Base-by-base conservation (phyloP, 2,329 filamentous ascomycete species). In the Penicillium olsonii region DNA sequence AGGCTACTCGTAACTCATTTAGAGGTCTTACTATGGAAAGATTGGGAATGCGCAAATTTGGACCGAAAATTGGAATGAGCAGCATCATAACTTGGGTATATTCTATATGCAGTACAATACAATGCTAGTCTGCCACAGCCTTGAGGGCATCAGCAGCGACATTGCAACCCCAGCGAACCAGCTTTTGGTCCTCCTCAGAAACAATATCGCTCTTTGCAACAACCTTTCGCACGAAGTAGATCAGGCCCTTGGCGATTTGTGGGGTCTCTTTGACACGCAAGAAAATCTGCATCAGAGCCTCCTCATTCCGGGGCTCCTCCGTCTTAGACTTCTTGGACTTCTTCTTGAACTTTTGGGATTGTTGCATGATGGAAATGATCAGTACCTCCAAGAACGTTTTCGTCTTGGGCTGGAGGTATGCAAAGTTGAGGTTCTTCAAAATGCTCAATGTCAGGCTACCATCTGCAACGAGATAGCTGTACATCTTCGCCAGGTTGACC, bases 311-410 rank as follows among this genome's bases (percentile, higher is more conserved):
- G 2, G 68, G 66, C 4, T 66, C 53, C 2, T 59, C 56, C 3
- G 53, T 42, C 0, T 44, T 50, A 8, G 43, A 49, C 29, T 56
- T 61, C 48, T 55, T 57, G 1, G 33, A 35, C 40, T 62, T 62
- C 12, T 54, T 60, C 45, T 67, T 65, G 11, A 54, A 59, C 48
- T 79, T 78, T 54, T 84, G 80, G 14, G 84, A 84, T 59, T 87
- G 82, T 38, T 89, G 78, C 26, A 97, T 82, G 11, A 91, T 71
- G 2, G 84, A 87, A 41, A 94, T 84, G 14, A 97, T 77, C 57
- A 96, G 73, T 7, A 94, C 76, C 68, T 96, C 90, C 38, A 92
- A 78, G 65, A 97, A 94, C 19, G 83, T 82, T 48, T 81, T 84
- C 0, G 89, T 90, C 71, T 87, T 91, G 7, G 83, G 75, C 64